phyloP scores from a whole-genome alignment of 1,139 yeast species.

The Magnusiomyces magnusii region DNA sequence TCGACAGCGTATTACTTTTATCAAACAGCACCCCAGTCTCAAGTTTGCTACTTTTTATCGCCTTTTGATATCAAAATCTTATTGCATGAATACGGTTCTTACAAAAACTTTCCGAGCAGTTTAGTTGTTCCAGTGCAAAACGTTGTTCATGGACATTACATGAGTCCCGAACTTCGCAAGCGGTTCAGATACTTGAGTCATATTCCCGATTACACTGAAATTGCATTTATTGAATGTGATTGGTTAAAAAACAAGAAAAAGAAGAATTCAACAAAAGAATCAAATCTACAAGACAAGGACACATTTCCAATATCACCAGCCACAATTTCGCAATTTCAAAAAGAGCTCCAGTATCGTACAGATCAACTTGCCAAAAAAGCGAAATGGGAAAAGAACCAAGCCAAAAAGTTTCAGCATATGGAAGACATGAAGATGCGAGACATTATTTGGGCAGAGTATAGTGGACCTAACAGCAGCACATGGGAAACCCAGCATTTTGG shows the following conservation, averaged over 20 bases:
- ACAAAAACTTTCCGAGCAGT: conserved; percentile 58
- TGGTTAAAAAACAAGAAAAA: conserved; percentile 43
- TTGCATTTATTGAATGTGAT: conserved; percentile 79
- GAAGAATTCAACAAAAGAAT: background rate
- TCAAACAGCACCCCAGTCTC: conserved; percentile 66
- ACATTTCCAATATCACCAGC: background rate
- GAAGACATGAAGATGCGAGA: conserved; percentile 2
- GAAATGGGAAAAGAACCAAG: conserved; percentile 3
- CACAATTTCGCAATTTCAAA: background rate
- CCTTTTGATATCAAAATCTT: conserved; percentile 74
- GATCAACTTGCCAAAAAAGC: background rate
- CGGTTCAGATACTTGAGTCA: conserved; percentile 71
- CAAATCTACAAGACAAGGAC: background rate
- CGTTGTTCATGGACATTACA: conserved; percentile 53
- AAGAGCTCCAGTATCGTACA: background rate
- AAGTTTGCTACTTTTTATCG: conserved; percentile 60
- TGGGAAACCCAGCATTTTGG: background rate
- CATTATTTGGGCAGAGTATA: background rate
- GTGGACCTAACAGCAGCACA: background rate
- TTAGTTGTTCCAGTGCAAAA: conserved; percentile 60
- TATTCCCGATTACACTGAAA: conserved; percentile 74
- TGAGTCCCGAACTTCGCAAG: conserved; percentile 47
- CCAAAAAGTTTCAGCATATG: background rate
- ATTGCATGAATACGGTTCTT: conserved; percentile 53
- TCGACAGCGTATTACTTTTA: conserved; percentile 48